phyloP scores from a whole-genome alignment of 345 rosid genomes.

The Eucalyptus curtisii region DNA sequence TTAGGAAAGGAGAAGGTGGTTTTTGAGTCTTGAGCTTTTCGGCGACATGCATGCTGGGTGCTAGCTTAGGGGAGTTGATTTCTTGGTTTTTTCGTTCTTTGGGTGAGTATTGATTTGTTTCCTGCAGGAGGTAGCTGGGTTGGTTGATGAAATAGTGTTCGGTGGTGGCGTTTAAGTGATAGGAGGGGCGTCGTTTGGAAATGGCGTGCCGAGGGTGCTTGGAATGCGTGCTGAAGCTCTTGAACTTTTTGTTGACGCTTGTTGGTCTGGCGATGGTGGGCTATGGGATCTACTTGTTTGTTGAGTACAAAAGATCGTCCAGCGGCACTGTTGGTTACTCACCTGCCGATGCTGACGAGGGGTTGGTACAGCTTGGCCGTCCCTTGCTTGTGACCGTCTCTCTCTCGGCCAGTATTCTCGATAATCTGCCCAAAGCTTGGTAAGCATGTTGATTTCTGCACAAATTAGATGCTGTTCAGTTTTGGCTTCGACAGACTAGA shows the following conservation, averaged over 20 bases:
- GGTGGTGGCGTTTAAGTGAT: not conserved
- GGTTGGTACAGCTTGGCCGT: slow-evolving; percentile 47
- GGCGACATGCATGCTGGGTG: not conserved
- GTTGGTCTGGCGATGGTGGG: slow-evolving; percentile 87
- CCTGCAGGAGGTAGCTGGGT: not conserved
- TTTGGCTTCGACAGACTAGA: not conserved
- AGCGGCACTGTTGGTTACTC: slow-evolving; percentile 6
- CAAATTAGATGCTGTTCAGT: not conserved
- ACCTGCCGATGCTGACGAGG: slow-evolving; percentile 10
- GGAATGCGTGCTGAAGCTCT: slow-evolving; percentile 72
- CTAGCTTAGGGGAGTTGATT: not conserved
- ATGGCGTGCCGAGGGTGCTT: slow-evolving; percentile 53
- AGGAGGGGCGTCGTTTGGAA: not conserved
- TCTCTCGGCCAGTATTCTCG: slow-evolving; percentile 29
- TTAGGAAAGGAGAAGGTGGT: not conserved
- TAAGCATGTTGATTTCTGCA: slow-evolving; percentile 10
- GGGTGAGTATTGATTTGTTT: not conserved
- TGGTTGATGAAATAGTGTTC: not conserved
- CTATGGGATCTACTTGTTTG: slow-evolving; percentile 89
- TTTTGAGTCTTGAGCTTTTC: not conserved
- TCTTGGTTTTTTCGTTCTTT: not conserved
- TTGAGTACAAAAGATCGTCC: slow-evolving; percentile 40
- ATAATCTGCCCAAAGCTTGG: slow-evolving; percentile 84
- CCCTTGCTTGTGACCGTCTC: slow-evolving; percentile 70
- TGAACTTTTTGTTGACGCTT: slow-evolving; percentile 71